These are phyloP conservation scores for Fusarium pseudograminearum DNA, from an alignment of 2,329 filamentous ascomycete species.

Conservation along the genomic window DNA sequence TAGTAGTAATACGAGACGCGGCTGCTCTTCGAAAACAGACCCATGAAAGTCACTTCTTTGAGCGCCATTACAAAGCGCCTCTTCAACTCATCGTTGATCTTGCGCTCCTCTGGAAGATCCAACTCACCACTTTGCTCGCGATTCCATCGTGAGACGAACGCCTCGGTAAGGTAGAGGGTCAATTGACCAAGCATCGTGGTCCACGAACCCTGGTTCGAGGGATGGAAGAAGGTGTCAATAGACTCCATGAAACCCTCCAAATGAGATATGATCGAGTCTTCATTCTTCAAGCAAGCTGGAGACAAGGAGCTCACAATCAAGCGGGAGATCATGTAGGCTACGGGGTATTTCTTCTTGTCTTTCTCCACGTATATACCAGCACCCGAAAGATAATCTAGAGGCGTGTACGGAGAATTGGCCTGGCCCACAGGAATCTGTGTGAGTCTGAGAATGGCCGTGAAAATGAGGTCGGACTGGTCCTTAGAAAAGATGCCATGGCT, in stretches of 20 bases:
- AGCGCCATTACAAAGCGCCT: slow-evolving; percentile 89
- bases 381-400: slow-evolving; percentile 85
- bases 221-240: slow-evolving; percentile 98
- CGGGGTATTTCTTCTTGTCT: slow-evolving; percentile 92
- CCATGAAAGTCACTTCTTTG: slow-evolving; percentile 96
- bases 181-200: slow-evolving; percentile 90
- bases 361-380: slow-evolving; percentile 89
- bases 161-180: slow-evolving; percentile 91
- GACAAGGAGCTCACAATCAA: slow-evolving; percentile 96
- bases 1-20: slow-evolving; percentile 93
- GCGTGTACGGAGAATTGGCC: slow-evolving; percentile 90
- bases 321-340: slow-evolving; percentile 90
- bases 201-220: slow-evolving; percentile 94
- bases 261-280: slow-evolving; percentile 83
- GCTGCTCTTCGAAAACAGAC: slow-evolving; percentile 94
- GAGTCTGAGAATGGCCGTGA: slow-evolving; percentile 88
- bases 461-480: slow-evolving; percentile 92
- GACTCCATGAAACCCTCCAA: slow-evolving; percentile 94
- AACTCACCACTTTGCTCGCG: slow-evolving; percentile 93
- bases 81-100: slow-evolving; percentile 83
- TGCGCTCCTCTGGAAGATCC: slow-evolving; percentile 83
- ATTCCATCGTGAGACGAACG: slow-evolving; percentile 98
- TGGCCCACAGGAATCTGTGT: slow-evolving; percentile 97
- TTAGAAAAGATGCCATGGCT: slow-evolving; percentile 91
- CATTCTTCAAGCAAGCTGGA: slow-evolving; percentile 80